A percentile compares a stretch with the other conserved stretches of the same genome.
Evolutionary conservation across 148 eudicot genomes (phyloP).

Genomic region (Rhododendron henanense): DNA sequence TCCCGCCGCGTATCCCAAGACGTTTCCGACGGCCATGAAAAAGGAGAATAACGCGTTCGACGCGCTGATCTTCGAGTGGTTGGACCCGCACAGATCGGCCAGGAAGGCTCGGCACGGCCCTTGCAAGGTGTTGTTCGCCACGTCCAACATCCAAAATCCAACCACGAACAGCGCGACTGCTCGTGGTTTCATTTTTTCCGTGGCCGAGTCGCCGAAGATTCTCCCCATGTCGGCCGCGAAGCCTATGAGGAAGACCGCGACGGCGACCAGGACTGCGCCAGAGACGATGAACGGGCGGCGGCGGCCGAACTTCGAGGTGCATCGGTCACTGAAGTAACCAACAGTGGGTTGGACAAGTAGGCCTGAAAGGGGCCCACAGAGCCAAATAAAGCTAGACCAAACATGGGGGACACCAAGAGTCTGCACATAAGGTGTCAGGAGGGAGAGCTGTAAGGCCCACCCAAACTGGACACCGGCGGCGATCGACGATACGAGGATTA

Average conservation of each 20-base stretch:
- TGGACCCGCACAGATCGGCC: conserved; percentile 53
- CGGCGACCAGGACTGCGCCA: conserved; percentile 42
- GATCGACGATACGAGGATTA: conserved; percentile 49
- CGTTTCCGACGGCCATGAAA: conserved; percentile 74
- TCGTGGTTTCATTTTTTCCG: conserved; percentile 41
- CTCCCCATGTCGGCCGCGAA: conserved; percentile 71
- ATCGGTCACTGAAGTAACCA: conserved; percentile 65
- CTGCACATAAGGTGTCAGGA: conserved; percentile 91
- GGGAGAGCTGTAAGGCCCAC: conserved; percentile 89
- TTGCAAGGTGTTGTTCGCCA: conserved; percentile 70
- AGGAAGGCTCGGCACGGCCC: conserved; percentile 76
- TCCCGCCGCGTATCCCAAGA: conserved; percentile 84
- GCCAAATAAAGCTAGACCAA: conserved; percentile 72
- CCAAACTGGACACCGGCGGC: conserved; percentile 94
- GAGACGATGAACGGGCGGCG: conserved; percentile 71
- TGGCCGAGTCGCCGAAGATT: conserved; percentile 42
- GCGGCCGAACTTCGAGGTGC: conserved; percentile 49
- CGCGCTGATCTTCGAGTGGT: conserved; percentile 35
- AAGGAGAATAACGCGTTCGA: conserved; percentile 60
- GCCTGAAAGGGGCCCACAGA: conserved; percentile 89
- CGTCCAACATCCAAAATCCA: conserved; percentile 82
- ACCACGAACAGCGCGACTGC: conserved; percentile 67
- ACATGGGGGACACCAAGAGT: conserved; percentile 60
- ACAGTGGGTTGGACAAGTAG: conserved; percentile 73
- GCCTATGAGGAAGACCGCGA: conserved; percentile 63